Conservation (phyloP, 345 rosid genomes). For the Anastatica hierochuntica region DNA sequence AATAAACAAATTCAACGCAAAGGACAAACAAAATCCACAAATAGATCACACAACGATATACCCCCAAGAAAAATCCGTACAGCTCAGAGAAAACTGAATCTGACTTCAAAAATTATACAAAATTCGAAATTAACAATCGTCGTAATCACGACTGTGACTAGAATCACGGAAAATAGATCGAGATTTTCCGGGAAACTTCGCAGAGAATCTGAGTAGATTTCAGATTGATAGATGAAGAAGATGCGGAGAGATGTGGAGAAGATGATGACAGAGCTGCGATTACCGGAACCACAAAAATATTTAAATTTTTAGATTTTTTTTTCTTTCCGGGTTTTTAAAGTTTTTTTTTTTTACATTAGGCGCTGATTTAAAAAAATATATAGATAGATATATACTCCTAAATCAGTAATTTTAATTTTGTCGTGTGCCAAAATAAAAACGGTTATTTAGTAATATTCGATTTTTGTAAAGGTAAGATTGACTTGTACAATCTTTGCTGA, state of each 20-base stretch:
- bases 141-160: constrained; percentile 11
- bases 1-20: neutral
- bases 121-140: neutral
- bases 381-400: too few species aligned
- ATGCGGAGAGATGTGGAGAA: constrained; percentile 7
- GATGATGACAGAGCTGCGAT: constrained; percentile 30
- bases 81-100: constrained; percentile 14
- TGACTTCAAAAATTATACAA: constrained; percentile 7
- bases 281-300: constrained; percentile 32
- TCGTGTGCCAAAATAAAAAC: neutral
- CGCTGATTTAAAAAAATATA: constrained; percentile 28
- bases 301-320: neutral
- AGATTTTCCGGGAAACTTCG: neutral
- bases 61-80: too few species aligned
- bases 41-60: constrained; percentile 23
- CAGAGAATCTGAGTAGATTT: neutral
- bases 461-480: constrained; percentile 17
- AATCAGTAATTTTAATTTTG: constrained; percentile 7
- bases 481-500: constrained; percentile 3
- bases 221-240: constrained; percentile 15
- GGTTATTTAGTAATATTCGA: constrained; percentile 1
- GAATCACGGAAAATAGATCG: constrained; percentile 2
- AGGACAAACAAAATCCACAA: neutral
- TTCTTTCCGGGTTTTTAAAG: neutral
- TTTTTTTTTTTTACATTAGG: constrained; percentile 16